Base-by-base conservation (phyloP, 2,329 filamentous ascomycete genomes). In the Cercospora berteroae region DNA sequence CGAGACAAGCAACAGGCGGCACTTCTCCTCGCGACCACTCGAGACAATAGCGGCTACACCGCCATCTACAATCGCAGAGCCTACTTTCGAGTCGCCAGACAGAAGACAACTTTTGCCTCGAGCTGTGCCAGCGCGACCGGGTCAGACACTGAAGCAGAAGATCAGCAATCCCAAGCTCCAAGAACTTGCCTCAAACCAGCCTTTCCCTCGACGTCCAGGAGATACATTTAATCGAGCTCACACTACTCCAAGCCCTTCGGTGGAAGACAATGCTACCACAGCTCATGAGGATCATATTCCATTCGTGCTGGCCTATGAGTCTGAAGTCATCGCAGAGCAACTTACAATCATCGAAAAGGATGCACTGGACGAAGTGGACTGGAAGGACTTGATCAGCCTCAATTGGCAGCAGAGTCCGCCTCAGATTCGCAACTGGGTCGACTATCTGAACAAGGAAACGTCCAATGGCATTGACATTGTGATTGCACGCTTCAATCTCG, bases 321-420 rank as follows among this genome's bases (percentile, higher is more conserved):
- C 92, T 5, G 88, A 92, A 72, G 82, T 90, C 3, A 83, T 95
- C 27, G 92, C 92, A 2, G 90, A 94, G 77, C 92, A 95, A 73
- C 92, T 95, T 72, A 94, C 91, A 0, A 84, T 95, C 36, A 92
- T 95, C 57, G 92, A 95, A 75, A 94, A 94, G 77, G 92, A 94
- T 76, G 92, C 91, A 0, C 82, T 95, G 23, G 91, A 93, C 72
- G 92, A 94, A 77, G 91, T 95, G 69, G 91, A 94, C 79, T 95
- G 92, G 92, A 93, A 91, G 76, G 92, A 95, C 72, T 83, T 95
- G 12, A 91, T 94, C 64, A 90, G 93, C 64, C 89, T 95, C 83
- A 87, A 87, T 60, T 94, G 92, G 91, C 92, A 91, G 76, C 88
- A 93, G 72, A 84, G 84, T 29, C 73, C 77, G 48, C 72, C 74